These are phyloP conservation scores for Talaromyces sp. DNA, from an alignment of 2,329 filamentous ascomycete genomes.

Conservation along the genomic window DNA sequence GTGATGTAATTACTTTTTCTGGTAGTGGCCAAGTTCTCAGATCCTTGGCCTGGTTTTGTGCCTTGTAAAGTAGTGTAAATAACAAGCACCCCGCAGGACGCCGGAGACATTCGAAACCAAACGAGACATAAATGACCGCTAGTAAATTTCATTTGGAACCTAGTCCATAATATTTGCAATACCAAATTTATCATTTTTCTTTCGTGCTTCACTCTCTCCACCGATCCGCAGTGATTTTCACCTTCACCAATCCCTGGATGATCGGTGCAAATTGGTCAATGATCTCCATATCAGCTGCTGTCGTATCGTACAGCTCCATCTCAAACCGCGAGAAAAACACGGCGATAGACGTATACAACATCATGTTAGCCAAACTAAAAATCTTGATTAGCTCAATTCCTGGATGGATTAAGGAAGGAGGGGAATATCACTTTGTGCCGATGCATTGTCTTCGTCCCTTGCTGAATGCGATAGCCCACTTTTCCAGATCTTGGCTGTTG, in stretches of 20 bases:
- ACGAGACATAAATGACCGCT: not conserved
- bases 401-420: not conserved
- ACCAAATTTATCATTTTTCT: not conserved
- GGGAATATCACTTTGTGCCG: constrained; percentile 35
- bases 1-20: not conserved
- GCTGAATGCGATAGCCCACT: constrained; percentile 33
- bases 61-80: not conserved
- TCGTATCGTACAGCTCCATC: constrained; percentile 27
- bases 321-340: constrained; percentile 22
- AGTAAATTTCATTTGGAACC: not conserved
- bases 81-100: not conserved
- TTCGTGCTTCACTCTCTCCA: not conserved
- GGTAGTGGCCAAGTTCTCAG: not conserved
- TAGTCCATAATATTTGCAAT: not conserved
- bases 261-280: not conserved
- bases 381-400: not conserved
- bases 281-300: constrained; percentile 19
- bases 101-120: not conserved
- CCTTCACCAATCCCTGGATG: not conserved
- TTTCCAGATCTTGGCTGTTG: constrained; percentile 25
- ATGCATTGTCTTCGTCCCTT: constrained; percentile 41
- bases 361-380: constrained; percentile 21
- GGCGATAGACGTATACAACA: constrained; percentile 25
- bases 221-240: not conserved
- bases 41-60: not conserved